Evolutionary conservation across 2,329 filamentous ascomycete species (phyloP), one percentile per base, ranked within the genome.

Genomic region (Neocatenulostroma microsporum): DNA sequence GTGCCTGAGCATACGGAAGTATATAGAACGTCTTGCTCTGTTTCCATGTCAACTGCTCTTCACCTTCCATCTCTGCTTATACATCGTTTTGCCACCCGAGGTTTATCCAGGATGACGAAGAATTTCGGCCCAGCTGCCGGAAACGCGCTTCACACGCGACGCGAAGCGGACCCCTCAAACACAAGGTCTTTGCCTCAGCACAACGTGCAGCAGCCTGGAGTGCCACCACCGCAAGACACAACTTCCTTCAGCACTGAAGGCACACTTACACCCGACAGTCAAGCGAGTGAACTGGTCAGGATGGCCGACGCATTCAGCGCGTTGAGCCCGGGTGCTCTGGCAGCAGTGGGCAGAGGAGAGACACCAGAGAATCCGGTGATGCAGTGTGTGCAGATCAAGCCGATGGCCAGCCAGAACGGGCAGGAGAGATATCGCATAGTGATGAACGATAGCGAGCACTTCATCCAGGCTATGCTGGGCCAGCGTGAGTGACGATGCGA

Each of bases 381-480:
- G 53, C 89, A 98, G 68, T 94, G 87, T 59, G 82, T 96, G 30
- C 88, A 95, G 63, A 80, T 96, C 63, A 95, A 94, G 67, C 76
- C 82, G 21, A 80, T 96, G 62, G 76, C 78, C 73, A 81, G 49
- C 71, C 74, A 40, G 17, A 48, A 52, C n/a, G 75, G 77, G 14
- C 64, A 74, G 41, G 86, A 94, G 51, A 76, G 89, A 46, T 95
- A 82, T 57, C 79, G 88, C 46, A 72, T 88, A 21, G 82, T 87
- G 14, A 69, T 87, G 56, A 87, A 82, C 56, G 83, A 88, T 57
- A 70, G 76, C 27, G 64, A 69, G 36, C 80, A 82, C 54, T 82
- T 80, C 63, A 75, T 82, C n/a, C 81, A 84, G 63, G 80, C 78
- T 46, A 95, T 98, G 88, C 76, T 98, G 56, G 87, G 86, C 30